Evolutionary conservation across 805 yeast genomes (phyloP).

Genomic region (Metschnikowia picachoensis): DNA sequence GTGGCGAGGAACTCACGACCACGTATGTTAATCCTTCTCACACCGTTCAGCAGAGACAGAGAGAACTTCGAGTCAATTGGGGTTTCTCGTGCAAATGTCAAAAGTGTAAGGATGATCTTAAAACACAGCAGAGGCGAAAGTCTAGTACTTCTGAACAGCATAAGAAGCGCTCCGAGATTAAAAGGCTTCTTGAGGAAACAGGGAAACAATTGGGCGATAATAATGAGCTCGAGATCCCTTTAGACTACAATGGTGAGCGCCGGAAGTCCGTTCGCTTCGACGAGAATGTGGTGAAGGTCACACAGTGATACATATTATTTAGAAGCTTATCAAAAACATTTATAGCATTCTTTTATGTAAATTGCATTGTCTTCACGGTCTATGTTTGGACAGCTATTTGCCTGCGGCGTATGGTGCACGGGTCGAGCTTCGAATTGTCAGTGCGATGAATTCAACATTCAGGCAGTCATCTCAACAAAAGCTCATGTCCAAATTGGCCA

Average conservation of each 20-base stretch:
- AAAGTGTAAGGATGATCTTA: constrained; percentile 58
- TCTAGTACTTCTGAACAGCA: constrained; percentile 29
- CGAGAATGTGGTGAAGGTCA: constrained; percentile 43
- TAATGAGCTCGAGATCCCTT: constrained; percentile 47
- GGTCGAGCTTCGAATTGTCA: too few species aligned
- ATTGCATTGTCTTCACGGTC: too few species aligned
- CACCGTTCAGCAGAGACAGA: constrained; percentile 57
- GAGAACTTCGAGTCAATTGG: constrained; percentile 69
- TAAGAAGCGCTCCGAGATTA: constrained; percentile 35
- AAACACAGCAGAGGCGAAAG: constrained; percentile 42
- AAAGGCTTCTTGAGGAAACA: constrained; percentile 41
- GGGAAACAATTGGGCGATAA: constrained; percentile 35
- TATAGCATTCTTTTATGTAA: too few species aligned
- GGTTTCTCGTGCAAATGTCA: constrained; percentile 71
- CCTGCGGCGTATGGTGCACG: too few species aligned
- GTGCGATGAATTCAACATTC: too few species aligned
- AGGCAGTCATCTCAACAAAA: too few species aligned
- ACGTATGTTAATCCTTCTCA: constrained; percentile 68
- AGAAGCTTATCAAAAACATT: too few species aligned
- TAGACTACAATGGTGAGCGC: constrained; percentile 37
- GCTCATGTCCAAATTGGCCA: constrained; percentile 16
- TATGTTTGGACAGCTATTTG: too few species aligned
- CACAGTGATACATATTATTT: background rate
- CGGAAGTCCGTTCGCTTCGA: constrained; percentile 66
- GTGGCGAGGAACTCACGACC: constrained; percentile 66